A percentile compares a stretch with the other conserved stretches of the same genome.
phyloP scores from a whole-genome alignment of 495 filamentous ascomycete genomes.

The Lasiosphaeria hispida region DNA sequence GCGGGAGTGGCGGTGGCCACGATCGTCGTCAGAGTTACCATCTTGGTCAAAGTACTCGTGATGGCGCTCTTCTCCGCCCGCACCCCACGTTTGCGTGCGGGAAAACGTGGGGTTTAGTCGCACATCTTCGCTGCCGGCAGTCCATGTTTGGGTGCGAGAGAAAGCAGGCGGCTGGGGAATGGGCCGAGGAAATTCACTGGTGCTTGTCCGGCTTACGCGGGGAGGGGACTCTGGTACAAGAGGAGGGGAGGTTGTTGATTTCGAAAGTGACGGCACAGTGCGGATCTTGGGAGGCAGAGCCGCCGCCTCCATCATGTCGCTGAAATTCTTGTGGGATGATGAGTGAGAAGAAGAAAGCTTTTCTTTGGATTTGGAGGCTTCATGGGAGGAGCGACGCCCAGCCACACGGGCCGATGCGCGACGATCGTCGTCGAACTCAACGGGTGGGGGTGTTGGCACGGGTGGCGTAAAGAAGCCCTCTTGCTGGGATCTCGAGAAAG shows the following conservation, averaged over 20 bases:
- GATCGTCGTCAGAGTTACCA: constrained; percentile 32
- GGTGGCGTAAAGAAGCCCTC: constrained; percentile 24
- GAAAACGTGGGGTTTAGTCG: constrained; percentile 14
- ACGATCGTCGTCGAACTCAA: constrained; percentile 26
- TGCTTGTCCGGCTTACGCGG: constrained; percentile 28
- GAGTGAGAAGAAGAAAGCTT: constrained; percentile 34
- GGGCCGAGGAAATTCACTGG: constrained; percentile 15
- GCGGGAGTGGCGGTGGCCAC: constrained; percentile 17
- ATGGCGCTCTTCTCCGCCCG: constrained; percentile 6
- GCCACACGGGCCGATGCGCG: constrained; percentile 31
- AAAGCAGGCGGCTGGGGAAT: constrained; percentile 13
- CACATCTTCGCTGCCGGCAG: constrained; percentile 4
- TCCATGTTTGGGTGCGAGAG: constrained; percentile 25
- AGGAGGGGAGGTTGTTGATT: constrained; percentile 27
- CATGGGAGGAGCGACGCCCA: constrained; percentile 40
- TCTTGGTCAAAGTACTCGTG: constrained; percentile 14
- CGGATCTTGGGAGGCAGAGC: constrained; percentile 24
- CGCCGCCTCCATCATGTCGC: constrained; percentile 15
- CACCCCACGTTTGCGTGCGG: constrained; percentile 26
- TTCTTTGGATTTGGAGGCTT: constrained; percentile 36
- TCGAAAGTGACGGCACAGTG: constrained; percentile 28
- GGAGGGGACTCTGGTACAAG: constrained; percentile 27
- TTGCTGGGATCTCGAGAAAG: constrained; percentile 28
- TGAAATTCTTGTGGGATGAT: constrained; percentile 17
- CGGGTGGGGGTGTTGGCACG: constrained; percentile 36